Evolutionary conservation across 768 basidiomycete species (phyloP), one percentile per base, ranked within the genome.

Genomic region (Amanita jacksonii): DNA sequence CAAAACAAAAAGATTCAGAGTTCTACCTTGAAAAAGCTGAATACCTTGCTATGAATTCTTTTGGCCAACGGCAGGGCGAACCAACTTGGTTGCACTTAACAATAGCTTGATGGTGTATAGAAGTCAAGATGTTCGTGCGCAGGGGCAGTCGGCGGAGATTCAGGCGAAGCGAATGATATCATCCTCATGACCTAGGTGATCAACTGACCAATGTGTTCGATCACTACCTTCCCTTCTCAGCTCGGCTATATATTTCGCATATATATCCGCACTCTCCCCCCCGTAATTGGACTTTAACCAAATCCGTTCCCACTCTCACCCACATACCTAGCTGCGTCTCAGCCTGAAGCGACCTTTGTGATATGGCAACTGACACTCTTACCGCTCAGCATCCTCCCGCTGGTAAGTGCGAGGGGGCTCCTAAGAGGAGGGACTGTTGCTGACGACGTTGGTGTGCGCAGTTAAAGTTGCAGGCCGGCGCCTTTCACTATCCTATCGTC

Each of bases 371-470:
- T 23, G 27, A 43, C 39, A 34, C 41, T 18, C 46, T 59, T 24
- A 53, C 59, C 4, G 49, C 52, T 19, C 63, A 66, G 25, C 75
- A 77, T 44, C 53, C 66, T 23, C 75, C 76, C 34, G 76, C 76
- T 28, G 44, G 76, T 75, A 57, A 57, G 69, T 57, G 35, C 25
- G 7, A 1, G 34, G 18, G 23, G 35, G 38, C 32, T 38, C 15
- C 4, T 20, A 30, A 18, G n/a, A n/a, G n/a, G n/a, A n/a, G n/a
- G n/a, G n/a, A n/a, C n/a, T n/a, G n/a, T 24, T 13, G 8, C n/a
- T 9, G 4, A 25, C 33, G 12, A 39, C 43, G 7, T 42, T 9
- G n/a, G n/a, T 20, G 12, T 32, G 3, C 22, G 16, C 24, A 63
- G 62, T 62, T 28, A 62, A 62, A 53, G 57, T 60, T 24, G 57